Evolutionary conservation across 208 protist genomes (phyloP).

Genomic region (Borovskyia barvae): DNA sequence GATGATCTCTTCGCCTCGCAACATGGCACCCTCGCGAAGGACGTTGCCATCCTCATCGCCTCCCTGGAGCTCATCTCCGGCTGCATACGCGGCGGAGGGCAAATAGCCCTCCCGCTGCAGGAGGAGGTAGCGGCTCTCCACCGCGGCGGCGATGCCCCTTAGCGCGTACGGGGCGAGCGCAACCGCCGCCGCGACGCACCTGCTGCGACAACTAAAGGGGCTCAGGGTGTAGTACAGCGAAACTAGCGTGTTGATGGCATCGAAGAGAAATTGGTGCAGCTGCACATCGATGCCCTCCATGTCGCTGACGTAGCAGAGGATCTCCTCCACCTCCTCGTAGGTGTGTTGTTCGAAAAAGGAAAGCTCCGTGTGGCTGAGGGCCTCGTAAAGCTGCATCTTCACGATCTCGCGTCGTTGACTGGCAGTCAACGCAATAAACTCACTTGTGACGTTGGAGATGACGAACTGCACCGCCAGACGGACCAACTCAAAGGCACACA

Average conservation of each 20-base stretch:
- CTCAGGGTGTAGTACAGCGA: conserved; percentile 22
- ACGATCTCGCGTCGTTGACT: conserved; percentile 41
- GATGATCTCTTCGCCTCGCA: conserved; percentile 72
- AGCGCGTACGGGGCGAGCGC: conserved; percentile 21
- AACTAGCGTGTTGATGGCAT: conserved; percentile 24
- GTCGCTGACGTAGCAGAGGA: conserved; percentile 74
- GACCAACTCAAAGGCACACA: conserved; percentile 48
- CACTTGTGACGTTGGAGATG: conserved; percentile 33
- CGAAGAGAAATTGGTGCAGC: conserved; percentile 51
- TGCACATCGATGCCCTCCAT: conserved; percentile 78
- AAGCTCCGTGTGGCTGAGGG: conserved; percentile 51
- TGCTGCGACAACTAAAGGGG: conserved; percentile 22
- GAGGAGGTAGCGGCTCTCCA: conserved; percentile 19
- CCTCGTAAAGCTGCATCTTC: conserved; percentile 55
- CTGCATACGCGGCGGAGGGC: conserved; percentile 20
- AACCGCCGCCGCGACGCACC: conserved; percentile 9
- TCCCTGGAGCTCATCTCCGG: conserved; percentile 25
- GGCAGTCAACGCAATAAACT: conserved; percentile 47
- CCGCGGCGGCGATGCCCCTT: conserved; percentile 10
- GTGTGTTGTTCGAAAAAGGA: conserved; percentile 61
- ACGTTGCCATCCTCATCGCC: conserved; percentile 23
- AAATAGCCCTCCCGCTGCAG: conserved; percentile 25
- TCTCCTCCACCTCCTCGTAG: conserved; percentile 58
- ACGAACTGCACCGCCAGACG: conserved; percentile 37
- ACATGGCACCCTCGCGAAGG: conserved; percentile 52